phyloP scores from a whole-genome alignment of 2,329 filamentous ascomycete species.

The Helotiales sp. region DNA sequence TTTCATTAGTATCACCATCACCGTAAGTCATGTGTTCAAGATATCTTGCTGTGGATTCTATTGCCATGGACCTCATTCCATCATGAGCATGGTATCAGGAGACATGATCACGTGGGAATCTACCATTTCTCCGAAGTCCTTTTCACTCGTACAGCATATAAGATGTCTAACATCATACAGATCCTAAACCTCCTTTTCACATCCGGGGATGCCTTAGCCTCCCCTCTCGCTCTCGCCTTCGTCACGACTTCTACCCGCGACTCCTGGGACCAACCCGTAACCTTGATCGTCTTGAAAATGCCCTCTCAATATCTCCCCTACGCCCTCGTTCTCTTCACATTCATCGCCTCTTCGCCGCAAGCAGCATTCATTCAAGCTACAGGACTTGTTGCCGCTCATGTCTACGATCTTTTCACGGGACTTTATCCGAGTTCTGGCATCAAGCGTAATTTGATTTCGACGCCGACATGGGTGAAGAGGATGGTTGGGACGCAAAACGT shows the following conservation, averaged over 20 bases:
- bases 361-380: slow-evolving; percentile 64
- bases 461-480: slow-evolving; percentile 47
- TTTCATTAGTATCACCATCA: slow-evolving; percentile 57
- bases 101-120: neutral
- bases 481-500: slow-evolving; percentile 9
- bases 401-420: slow-evolving; percentile 82
- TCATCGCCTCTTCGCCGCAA: slow-evolving; percentile 62
- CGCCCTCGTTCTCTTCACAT: slow-evolving; percentile 71
- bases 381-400: slow-evolving; percentile 78
- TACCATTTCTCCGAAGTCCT: neutral
- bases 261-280: slow-evolving; percentile 70
- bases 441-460: slow-evolving; percentile 72
- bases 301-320: slow-evolving; percentile 78
- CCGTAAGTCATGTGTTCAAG: slow-evolving; percentile 52
- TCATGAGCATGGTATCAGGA: neutral
- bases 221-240: slow-evolving; percentile 72
- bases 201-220: slow-evolving; percentile 48
- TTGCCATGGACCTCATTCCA: neutral
- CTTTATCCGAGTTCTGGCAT: slow-evolving; percentile 85
- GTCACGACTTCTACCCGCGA: slow-evolving; percentile 82
- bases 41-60: neutral
- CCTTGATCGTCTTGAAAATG: slow-evolving; percentile 78
- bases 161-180: slow-evolving; percentile 40
- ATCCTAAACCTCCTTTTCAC: slow-evolving; percentile 47
- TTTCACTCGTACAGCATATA: neutral